Conservation (phyloP, 225 moss, liverwort and hornwort species). For the Marchantia paleacea region DNA sequence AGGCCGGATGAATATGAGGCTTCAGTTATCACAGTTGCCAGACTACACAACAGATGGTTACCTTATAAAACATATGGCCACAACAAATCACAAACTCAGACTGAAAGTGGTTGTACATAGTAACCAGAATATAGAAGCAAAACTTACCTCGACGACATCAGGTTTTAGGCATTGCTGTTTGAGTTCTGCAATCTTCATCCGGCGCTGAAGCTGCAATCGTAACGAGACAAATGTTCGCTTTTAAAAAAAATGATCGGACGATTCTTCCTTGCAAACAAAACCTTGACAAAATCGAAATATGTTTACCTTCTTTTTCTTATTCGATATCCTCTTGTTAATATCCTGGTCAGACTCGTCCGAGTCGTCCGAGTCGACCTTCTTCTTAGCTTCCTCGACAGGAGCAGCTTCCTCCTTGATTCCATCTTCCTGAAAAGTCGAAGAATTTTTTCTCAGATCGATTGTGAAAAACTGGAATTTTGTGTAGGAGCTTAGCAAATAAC, state of each 20-base stretch:
- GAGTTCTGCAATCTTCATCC: conserved; percentile 99
- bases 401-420: conserved; percentile 49
- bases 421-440: conserved; percentile 45
- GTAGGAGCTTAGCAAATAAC: neutral
- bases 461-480: neutral
- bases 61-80: neutral
- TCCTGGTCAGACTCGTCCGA: conserved; percentile 80
- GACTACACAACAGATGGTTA: neutral
- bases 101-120: neutral
- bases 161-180: conserved; percentile 99
- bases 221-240: neutral
- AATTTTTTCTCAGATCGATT: neutral
- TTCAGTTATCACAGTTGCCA: neutral
- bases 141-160: conserved; percentile 91
- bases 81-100: neutral
- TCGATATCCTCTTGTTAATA: conserved; percentile 70
- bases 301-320: conserved; percentile 94
- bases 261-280: neutral
- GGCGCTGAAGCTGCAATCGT: conserved; percentile 67
- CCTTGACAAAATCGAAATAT: neutral
- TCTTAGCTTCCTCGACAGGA: conserved; percentile 59
- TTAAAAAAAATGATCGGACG: too few species aligned
- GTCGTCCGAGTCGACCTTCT: conserved; percentile 57
- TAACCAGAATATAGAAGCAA: too few species aligned
- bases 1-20: neutral